Base-by-base conservation (phyloP, 495 filamentous ascomycete species). In the Aspergillus sclerotiicarbonarius region DNA sequence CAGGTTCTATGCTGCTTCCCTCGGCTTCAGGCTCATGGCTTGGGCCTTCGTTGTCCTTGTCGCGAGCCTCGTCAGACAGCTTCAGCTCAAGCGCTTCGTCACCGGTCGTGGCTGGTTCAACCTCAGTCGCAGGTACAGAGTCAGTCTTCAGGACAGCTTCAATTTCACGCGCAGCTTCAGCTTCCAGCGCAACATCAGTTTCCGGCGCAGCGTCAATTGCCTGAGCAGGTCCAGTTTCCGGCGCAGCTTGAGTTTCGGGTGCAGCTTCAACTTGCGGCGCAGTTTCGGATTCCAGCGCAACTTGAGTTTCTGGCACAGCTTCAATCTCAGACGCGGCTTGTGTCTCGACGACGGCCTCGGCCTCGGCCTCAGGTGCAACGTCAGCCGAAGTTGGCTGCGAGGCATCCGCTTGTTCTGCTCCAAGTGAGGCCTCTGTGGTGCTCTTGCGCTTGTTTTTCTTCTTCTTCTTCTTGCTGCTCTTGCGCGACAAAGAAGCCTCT, bases 171-270 rank as follows among this genome's bases (percentile, higher is more conserved):
- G 31, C 19, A 9, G 43, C 13, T 21, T 56, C 35, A 7, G 15
- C 13, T 61, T 51, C 9, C 79, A 69, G 57, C 87, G 90, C 0
- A 87, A 86, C 60, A 85, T 87, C 86, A 90, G 33, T 19, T 37
- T 52, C 50, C 2, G 13, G 33, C 33, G 20, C 20, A 50, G 20
- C 47, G 30, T 56, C 53, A 30, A 9, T 51, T 6, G 15, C 18
- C 12, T 88, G 37, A 87, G 80, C 29, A 25, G 10, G 6, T 29
- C 10, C 31, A 50, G 19, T 16, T 31, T 52, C 39, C 35, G 54
- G 41, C 16, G 37, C 32, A 44, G 32, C 43, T 48, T 56, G 46
- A 44, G 39, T 30, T 20, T 57, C 49, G 7, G 16, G 19, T 43
- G 44, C 50, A 31, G 51, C 57, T 16, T 79, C 31, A 16, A 19